phyloP scores from a whole-genome alignment of 345 rosid species.

The Eucalyptus dawsonii region DNA sequence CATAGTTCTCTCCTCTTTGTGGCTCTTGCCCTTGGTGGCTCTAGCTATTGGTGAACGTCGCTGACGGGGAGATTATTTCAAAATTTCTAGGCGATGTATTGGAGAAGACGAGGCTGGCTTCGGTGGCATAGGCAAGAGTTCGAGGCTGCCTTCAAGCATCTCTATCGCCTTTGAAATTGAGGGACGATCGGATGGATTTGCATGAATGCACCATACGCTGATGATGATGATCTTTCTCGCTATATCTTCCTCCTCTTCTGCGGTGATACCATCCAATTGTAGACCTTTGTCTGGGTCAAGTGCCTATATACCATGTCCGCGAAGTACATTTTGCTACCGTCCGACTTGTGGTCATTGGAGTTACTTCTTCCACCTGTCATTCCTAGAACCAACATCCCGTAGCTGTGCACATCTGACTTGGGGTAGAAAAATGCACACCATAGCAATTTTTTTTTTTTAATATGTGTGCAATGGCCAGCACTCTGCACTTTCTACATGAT shows the following conservation, averaged over 20 bases:
- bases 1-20: not conserved
- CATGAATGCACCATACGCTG: not conserved
- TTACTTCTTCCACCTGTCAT: constrained; percentile 20
- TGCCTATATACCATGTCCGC: constrained; percentile 8
- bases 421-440: not conserved
- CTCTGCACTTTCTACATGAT: not conserved
- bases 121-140: not conserved
- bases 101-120: not conserved
- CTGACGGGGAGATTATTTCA: not conserved
- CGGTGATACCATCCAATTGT: not conserved
- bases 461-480: not conserved
- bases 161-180: not conserved
- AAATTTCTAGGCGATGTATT: not conserved
- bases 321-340: constrained; percentile 14
- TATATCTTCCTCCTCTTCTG: not conserved
- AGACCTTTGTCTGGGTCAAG: constrained; percentile 1
- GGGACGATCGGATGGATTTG: not conserved
- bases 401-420: constrained; percentile 35
- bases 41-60: not conserved
- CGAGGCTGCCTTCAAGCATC: constrained; percentile 1
- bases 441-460: too few relatives aligned
- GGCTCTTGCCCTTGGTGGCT: not conserved
- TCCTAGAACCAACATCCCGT: constrained; percentile 27
- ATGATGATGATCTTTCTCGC: not conserved
- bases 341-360: not conserved